Conservation (phyloP, 2,329 filamentous ascomycete genomes). For the Pseudocercospora crystallina region DNA sequence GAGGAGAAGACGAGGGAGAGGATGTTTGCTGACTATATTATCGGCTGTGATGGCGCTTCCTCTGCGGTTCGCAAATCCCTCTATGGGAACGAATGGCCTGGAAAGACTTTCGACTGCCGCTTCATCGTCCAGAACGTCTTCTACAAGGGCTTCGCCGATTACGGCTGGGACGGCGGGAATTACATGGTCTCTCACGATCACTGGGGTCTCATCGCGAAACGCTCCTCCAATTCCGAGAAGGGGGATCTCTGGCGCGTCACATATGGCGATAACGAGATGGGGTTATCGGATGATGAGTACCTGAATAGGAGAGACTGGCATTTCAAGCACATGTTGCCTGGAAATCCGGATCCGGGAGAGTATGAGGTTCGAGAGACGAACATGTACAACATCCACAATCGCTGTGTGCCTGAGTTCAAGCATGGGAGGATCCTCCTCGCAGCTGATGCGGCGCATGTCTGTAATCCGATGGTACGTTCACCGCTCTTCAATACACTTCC, state of each 20-base stretch:
- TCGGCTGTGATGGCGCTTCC: constrained; percentile 32
- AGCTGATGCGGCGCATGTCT: constrained; percentile 42
- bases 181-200: constrained; percentile 41
- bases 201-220: constrained; percentile 31
- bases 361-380: constrained; percentile 39
- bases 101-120: constrained; percentile 23
- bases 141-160: constrained; percentile 37
- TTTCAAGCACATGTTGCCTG: constrained; percentile 28
- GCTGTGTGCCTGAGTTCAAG: constrained; percentile 35
- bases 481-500: neutral
- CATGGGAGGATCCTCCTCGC: constrained; percentile 37
- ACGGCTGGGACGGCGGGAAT: constrained; percentile 43
- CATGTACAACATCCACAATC: constrained; percentile 44
- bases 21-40: constrained; percentile 28
- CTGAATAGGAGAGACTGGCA: constrained; percentile 22
- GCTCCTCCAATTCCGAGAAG: constrained; percentile 16
- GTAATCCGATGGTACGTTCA: constrained; percentile 1
- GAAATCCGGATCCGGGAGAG: constrained; percentile 24
- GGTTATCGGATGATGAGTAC: constrained; percentile 29
- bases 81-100: constrained; percentile 29
- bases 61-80: constrained; percentile 26
- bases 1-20: constrained; percentile 22
- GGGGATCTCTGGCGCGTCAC: constrained; percentile 43
- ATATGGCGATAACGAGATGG: constrained; percentile 39
- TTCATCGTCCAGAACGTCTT: constrained; percentile 27